phyloP scores from a whole-genome alignment of 176 grass and related monocot genomes.

The Guadua angustifolia region DNA sequence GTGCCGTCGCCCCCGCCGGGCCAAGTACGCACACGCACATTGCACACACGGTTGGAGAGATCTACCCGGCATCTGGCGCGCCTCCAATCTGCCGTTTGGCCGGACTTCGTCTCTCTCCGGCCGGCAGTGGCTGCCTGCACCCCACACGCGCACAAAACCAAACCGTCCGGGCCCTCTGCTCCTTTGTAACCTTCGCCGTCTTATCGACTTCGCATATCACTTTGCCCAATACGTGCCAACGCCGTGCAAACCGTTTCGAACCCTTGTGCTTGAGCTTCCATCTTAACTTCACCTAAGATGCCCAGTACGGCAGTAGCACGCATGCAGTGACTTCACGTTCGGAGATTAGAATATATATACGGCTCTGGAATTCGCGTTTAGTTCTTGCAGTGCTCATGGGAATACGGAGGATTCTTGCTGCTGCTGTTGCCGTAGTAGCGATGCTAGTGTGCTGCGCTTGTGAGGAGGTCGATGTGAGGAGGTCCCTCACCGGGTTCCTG shows the following conservation, averaged over 20 bases:
- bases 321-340: background rate
- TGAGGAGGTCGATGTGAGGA: background rate
- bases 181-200: background rate
- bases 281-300: too few relatives aligned
- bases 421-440: background rate
- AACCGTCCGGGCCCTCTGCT: too few relatives aligned
- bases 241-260: too few relatives aligned
- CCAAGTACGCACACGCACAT: too few relatives aligned
- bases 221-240: too few relatives aligned
- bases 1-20: too few relatives aligned
- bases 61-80: background rate
- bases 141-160: background rate
- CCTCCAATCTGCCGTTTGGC: background rate
- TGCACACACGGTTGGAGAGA: background rate
- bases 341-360: background rate
- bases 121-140: too few relatives aligned
- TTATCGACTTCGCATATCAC: background rate
- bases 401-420: background rate
- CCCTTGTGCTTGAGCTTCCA: too few relatives aligned
- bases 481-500: conserved; percentile 48
- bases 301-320: too few relatives aligned
- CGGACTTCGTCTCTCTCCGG: background rate
- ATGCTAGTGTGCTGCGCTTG: background rate
- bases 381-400: background rate
- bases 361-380: background rate